Evolutionary conservation across 2,329 filamentous ascomycete genomes (phyloP), one percentile per base, ranked within the genome.

Genomic region (Lachnellula cervina): DNA sequence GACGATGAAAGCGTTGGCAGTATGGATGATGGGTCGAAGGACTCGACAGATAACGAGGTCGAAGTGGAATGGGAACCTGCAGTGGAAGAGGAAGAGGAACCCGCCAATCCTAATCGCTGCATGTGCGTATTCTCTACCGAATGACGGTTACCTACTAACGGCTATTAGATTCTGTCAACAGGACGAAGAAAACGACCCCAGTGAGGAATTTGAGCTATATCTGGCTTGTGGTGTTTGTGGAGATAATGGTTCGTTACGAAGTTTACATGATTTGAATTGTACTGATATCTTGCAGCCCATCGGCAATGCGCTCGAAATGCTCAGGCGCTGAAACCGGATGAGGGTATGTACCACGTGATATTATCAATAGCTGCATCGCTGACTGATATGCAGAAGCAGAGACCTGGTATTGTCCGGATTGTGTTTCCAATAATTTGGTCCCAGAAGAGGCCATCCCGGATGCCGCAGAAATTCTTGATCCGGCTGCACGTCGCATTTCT

Each of bases 251-350:
- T 77, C 73, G 89, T 82, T 64, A 52, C 48, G 42, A 47, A 23
- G 55, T 43, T 58, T 42, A 32, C 38, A 61, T 58, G 5, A 57
- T 54, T 34, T 59, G 61, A 52, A 49, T 52, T 13, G 8, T 48
- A 64, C 74, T 79, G 66, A 80, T 69, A 61, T 73, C 67, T 69
- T 76, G 69, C 76, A 96, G 93, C 91, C 68, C 93, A 97, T 77
- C 86, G 88, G 71, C 88, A 94, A 80, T 97, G 93, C 74, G 92
- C 90, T 56, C 84, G 87, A 68, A 82, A 88, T 69, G 82, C 83
- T 69, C 81, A 81, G 57, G 82, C 82, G 61, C 74, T 89, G 65
- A 76, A 75, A 64, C 73, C 79, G 61, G 80, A 83, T 59, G 80
- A 86, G 71, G 81, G 89, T 91, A 80, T 71, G 80, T 69, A 59